These are phyloP conservation scores for Dendrocalamus latiflorus DNA, from an alignment of 202 grass and related monocot species.

Conservation along the genomic window DNA sequence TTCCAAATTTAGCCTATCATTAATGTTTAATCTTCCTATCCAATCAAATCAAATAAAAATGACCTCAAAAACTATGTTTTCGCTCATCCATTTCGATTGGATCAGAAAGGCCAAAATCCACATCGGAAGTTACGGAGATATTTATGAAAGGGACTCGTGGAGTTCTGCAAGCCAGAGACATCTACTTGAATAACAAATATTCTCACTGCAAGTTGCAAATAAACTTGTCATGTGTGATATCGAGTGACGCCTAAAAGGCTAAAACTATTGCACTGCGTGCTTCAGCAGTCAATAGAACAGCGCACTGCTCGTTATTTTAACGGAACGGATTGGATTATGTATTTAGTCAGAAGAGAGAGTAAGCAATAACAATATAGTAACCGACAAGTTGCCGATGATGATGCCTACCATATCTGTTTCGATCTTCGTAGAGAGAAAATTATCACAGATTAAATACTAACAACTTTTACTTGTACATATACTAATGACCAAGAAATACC, in stretches of 20 bases:
- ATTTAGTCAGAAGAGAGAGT: slow-evolving; percentile 38
- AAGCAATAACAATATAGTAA: slow-evolving; percentile 38
- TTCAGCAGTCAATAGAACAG: slow-evolving; percentile 39
- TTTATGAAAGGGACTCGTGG: slow-evolving; percentile 37
- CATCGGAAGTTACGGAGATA: slow-evolving; percentile 23
- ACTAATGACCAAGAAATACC: slow-evolving; percentile 19
- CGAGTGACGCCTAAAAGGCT: slow-evolving; percentile 29
- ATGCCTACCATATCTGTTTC: slow-evolving; percentile 39
- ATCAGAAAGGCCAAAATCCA: slow-evolving; percentile 22
- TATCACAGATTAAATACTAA: no score
- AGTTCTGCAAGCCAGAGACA: slow-evolving; percentile 29
- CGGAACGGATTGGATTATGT: slow-evolving; percentile 33
- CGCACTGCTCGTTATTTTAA: slow-evolving; percentile 18
- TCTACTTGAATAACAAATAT: slow-evolving; percentile 20
- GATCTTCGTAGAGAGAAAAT: slow-evolving; percentile 30
- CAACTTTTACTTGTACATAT: slow-evolving; percentile 32
- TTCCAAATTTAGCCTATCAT: background rate
- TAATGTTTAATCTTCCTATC: background rate
- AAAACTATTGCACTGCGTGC: slow-evolving; percentile 21
- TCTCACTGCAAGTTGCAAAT: slow-evolving; percentile 37
- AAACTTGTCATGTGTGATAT: slow-evolving; percentile 34
- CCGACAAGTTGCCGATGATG: slow-evolving; percentile 40
- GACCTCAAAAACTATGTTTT: background rate
- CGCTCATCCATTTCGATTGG: slow-evolving; percentile 8
- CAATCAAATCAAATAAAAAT: background rate